These are phyloP conservation scores for Hericium coralloides DNA, from an alignment of 768 basidiomycete species.

Conservation along the genomic window DNA sequence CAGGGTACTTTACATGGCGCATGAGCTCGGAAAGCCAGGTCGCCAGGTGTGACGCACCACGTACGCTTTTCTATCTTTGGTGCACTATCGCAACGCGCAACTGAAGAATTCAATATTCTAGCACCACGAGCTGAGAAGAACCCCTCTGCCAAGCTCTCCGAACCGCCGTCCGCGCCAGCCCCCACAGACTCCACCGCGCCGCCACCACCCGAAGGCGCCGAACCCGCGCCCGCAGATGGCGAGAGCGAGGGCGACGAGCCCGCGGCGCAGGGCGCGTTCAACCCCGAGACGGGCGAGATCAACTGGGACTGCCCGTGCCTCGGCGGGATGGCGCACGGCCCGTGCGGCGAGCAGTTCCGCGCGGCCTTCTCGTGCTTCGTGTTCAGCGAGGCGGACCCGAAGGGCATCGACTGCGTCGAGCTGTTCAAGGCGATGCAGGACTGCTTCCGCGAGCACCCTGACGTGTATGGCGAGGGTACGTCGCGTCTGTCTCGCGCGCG, in stretches of 20 bases:
- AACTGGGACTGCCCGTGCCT: slow-evolving; percentile 99
- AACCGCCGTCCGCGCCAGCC: neutral
- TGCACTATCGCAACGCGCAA: slow-evolving; percentile 1
- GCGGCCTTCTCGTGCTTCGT: slow-evolving; percentile 98
- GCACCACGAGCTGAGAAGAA: slow-evolving; percentile 3
- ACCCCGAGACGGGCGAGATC: slow-evolving; percentile 97
- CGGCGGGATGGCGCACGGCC: slow-evolving; percentile 97
- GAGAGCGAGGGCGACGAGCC: slow-evolving; percentile 19
- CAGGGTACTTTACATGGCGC: slow-evolving; percentile 26
- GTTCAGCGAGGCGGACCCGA: slow-evolving; percentile 88
- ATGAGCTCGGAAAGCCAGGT: slow-evolving; percentile 13
- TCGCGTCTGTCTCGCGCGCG: slow-evolving; percentile 7
- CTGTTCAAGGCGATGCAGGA: slow-evolving; percentile 97
- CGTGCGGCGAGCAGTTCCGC: slow-evolving; percentile 88
- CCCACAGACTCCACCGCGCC: neutral
- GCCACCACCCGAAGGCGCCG: neutral
- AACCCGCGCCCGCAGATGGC: slow-evolving; percentile 7
- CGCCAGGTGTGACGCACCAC: slow-evolving; percentile 16
- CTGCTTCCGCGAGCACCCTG: slow-evolving; percentile 94
- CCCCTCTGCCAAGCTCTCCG: slow-evolving; percentile 2
- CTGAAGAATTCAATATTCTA: neutral
- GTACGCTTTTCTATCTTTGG: slow-evolving; percentile 4
- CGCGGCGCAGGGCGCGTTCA: slow-evolving; percentile 54
- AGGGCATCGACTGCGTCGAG: slow-evolving; percentile 96
- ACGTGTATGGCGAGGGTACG: slow-evolving; percentile 91